Evolutionary conservation across 352 stramenopile species (phyloP).

Genomic region (Phytophthora aleatoria): DNA sequence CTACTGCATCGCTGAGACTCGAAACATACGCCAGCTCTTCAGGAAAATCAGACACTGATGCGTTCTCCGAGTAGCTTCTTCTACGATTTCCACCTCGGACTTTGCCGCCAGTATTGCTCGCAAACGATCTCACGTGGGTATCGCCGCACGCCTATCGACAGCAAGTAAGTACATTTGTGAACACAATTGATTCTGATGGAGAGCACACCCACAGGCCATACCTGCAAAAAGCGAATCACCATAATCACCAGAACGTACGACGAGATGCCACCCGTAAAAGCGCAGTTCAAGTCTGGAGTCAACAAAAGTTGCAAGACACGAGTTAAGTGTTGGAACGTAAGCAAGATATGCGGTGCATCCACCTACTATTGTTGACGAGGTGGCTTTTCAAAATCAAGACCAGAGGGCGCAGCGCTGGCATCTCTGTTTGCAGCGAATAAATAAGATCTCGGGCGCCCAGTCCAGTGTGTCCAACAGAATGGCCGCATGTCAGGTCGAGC

Average conservation of each 20-base stretch:
- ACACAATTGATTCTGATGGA: background rate
- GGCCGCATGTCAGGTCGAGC: slow-evolving; percentile 95
- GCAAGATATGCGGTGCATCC: background rate
- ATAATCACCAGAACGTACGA: slow-evolving; percentile 96
- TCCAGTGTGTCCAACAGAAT: slow-evolving; percentile 94
- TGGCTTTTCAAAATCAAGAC: slow-evolving; percentile 95
- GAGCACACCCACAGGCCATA: slow-evolving; percentile 20
- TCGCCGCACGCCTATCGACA: slow-evolving; percentile 67
- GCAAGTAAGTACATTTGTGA: slow-evolving; percentile 1
- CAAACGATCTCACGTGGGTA: slow-evolving; percentile 60
- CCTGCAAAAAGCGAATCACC: slow-evolving; percentile 93
- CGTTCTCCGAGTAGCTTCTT: slow-evolving; percentile 44
- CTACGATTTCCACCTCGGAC: slow-evolving; percentile 21
- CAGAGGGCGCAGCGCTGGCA: slow-evolving; percentile 93
- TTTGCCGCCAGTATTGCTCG: slow-evolving; percentile 25
- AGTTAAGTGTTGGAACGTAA: slow-evolving; percentile 18
- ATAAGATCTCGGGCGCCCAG: slow-evolving; percentile 93
- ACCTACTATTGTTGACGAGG: slow-evolving; percentile 59
- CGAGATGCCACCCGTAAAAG: slow-evolving; percentile 95
- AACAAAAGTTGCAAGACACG: slow-evolving; percentile 30
- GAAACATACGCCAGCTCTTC: slow-evolving; percentile 30
- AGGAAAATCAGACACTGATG: slow-evolving; percentile 15
- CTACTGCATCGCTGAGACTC: slow-evolving; percentile 7
- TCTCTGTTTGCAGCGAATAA: slow-evolving; percentile 87
- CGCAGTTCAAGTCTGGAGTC: slow-evolving; percentile 85